Evolutionary conservation across 2,329 filamentous ascomycete species (phyloP).

Genomic region (Ophioceras dolichostomum): DNA sequence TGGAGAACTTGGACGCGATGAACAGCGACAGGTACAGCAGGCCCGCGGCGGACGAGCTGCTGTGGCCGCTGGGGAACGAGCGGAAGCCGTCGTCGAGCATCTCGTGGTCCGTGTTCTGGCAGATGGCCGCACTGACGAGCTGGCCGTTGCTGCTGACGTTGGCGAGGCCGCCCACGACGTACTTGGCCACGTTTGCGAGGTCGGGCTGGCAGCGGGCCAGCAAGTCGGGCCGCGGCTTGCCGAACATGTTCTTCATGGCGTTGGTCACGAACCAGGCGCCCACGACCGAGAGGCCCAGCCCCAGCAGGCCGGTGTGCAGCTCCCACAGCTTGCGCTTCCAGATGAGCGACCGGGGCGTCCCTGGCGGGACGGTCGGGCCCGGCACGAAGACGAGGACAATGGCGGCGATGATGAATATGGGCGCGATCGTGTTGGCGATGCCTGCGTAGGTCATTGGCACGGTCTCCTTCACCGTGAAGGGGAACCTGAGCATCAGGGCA

Average conservation of each 20-base stretch:
- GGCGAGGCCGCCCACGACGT: constrained; percentile 50
- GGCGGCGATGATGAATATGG: constrained; percentile 54
- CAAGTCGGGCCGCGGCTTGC: constrained; percentile 57
- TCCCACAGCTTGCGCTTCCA: constrained; percentile 87
- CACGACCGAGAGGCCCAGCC: constrained; percentile 60
- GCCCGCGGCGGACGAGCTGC: constrained; percentile 65
- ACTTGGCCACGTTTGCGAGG: constrained; percentile 43
- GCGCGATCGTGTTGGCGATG: constrained; percentile 50
- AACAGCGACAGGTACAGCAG: constrained; percentile 80
- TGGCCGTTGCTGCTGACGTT: constrained; percentile 43
- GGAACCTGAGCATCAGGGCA: constrained; percentile 43
- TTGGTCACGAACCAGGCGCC: constrained; percentile 71
- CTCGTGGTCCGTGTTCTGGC: constrained; percentile 47
- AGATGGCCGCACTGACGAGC: constrained; percentile 67
- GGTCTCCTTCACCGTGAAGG: constrained; percentile 57
- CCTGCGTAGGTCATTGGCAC: constrained; percentile 56
- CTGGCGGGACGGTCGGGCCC: constrained; percentile 51
- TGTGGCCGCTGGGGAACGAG: constrained; percentile 70
- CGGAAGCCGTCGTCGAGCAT: constrained; percentile 71
- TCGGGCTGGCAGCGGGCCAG: constrained; percentile 66
- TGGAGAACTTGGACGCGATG: constrained; percentile 70
- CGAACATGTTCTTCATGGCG: constrained; percentile 77
- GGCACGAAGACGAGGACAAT: constrained; percentile 62
- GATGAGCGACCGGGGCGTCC: constrained; percentile 50
- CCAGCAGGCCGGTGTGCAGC: constrained; percentile 74